Percentiles rank a stretch among this genome's conserved stretches.
Evolutionary conservation across 805 yeast genomes (phyloP).

Genomic region (Saccharomycopsis sp.): DNA sequence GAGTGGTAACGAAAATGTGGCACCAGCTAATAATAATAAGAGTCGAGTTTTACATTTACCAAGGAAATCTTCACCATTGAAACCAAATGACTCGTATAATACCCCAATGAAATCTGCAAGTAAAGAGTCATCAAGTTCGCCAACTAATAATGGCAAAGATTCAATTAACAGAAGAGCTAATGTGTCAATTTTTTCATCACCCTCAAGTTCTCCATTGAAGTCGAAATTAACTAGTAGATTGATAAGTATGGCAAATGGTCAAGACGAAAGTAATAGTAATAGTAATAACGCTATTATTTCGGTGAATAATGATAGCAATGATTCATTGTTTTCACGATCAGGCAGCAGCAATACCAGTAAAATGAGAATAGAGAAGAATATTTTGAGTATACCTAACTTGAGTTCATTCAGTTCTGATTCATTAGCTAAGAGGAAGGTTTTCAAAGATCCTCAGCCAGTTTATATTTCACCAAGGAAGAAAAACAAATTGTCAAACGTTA

Average conservation of each 20-base stretch:
- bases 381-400: constrained; percentile 9
- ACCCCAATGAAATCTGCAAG: background rate
- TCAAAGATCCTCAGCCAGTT: constrained; percentile 6
- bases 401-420: constrained; percentile 10
- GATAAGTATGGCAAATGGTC: background rate
- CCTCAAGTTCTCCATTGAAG: constrained; percentile 14
- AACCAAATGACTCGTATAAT: constrained; percentile 7
- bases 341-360: background rate
- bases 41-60: constrained; percentile 17
- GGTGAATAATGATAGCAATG: background rate
- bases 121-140: background rate
- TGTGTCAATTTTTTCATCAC: constrained; percentile 14
- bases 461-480: constrained; percentile 8
- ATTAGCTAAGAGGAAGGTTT: constrained; percentile 7
- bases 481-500: background rate
- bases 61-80: constrained; percentile 16
- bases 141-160: background rate
- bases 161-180: background rate
- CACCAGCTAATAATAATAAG: background rate
- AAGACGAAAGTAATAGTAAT: background rate
- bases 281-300: constrained; percentile 1
- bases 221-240: constrained; percentile 17
- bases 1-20: too few relatives aligned
- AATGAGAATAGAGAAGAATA: background rate
- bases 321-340: background rate